Conservation (phyloP, 805 yeast species). For the Wickerhamomyces ciferrii region DNA sequence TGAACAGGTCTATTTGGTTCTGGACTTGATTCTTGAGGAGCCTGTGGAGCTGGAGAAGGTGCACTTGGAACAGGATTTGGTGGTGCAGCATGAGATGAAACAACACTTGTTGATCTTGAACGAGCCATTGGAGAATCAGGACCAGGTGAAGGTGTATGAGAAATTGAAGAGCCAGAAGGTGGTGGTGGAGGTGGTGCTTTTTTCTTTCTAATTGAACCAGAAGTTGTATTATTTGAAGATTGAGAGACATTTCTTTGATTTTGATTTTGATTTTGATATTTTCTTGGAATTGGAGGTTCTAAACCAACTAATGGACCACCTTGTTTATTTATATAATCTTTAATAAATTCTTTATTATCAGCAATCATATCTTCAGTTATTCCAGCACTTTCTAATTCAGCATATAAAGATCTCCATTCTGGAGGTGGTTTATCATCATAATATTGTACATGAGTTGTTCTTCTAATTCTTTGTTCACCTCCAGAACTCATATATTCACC, state of each 20-base stretch:
- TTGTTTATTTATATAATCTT: slow-evolving; percentile 65
- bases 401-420: slow-evolving; percentile 75
- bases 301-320: slow-evolving; percentile 79
- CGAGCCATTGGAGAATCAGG: slow-evolving; percentile 13
- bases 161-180: slow-evolving; percentile 17
- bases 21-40: slow-evolving; percentile 14
- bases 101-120: slow-evolving; percentile 7
- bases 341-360: slow-evolving; percentile 77
- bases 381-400: slow-evolving; percentile 71
- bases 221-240: slow-evolving; percentile 19
- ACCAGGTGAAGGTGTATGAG: slow-evolving; percentile 19
- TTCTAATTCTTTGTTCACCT: slow-evolving; percentile 44
- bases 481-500: slow-evolving; percentile 29
- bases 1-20: slow-evolving; percentile 10
- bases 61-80: slow-evolving; percentile 9
- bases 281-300: slow-evolving; percentile 81
- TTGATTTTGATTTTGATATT: slow-evolving; percentile 31
- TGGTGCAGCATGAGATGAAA: slow-evolving; percentile 9
- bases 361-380: slow-evolving; percentile 87
- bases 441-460: slow-evolving; percentile 55
- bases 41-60: slow-evolving; percentile 12
- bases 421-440: slow-evolving; percentile 79
- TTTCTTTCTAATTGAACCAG: slow-evolving; percentile 26
- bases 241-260: slow-evolving; percentile 33
- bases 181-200: slow-evolving; percentile 42